These are phyloP conservation scores for Globisporangium uncinulatum DNA, from an alignment of 352 stramenopile species.

Conservation along the genomic window DNA sequence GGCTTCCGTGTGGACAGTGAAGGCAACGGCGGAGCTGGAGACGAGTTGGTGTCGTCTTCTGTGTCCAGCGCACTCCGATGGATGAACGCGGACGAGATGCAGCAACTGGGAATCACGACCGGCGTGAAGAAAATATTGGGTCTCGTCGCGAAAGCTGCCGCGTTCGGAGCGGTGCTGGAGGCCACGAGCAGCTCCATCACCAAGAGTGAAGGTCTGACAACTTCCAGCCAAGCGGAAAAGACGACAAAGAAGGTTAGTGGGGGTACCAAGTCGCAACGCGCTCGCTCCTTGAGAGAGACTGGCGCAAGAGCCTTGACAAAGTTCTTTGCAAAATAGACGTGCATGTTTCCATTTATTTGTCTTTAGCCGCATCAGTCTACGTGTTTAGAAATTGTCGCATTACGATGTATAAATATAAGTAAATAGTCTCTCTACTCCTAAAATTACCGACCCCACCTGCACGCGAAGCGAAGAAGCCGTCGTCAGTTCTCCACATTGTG, in stretches of 20 bases:
- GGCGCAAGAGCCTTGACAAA: slow-evolving; percentile 36
- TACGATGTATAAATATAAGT: background rate
- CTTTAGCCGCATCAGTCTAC: background rate
- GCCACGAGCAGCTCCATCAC: background rate
- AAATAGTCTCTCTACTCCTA: background rate
- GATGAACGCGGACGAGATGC: slow-evolving; percentile 77
- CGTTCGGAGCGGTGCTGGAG: background rate
- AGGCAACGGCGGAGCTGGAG: background rate
- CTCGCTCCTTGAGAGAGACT: background rate
- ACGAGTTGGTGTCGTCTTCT: too few relatives aligned
- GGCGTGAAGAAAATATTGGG: slow-evolving; percentile 85
- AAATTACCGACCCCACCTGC: slow-evolving; percentile 1
- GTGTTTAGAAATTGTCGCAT: background rate
- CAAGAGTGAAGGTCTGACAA: slow-evolving; percentile 2
- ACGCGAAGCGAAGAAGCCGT: background rate
- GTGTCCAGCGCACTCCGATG: slow-evolving; percentile 29
- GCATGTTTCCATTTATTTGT: slow-evolving; percentile 6
- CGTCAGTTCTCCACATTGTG: background rate
- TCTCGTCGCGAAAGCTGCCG: slow-evolving; percentile 24
- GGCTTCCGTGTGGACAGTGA: background rate
- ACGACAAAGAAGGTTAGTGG: background rate
- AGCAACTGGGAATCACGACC: slow-evolving; percentile 78
- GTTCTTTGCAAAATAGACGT: slow-evolving; percentile 60
- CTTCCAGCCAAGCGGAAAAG: slow-evolving; percentile 6
- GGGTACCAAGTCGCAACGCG: slow-evolving; percentile 6